A percentile compares a stretch with the other conserved stretches of the same genome.
These are phyloP conservation scores for Helotiales sp. DNA, from an alignment of 2,329 filamentous ascomycete genomes.

Conservation along the genomic window DNA sequence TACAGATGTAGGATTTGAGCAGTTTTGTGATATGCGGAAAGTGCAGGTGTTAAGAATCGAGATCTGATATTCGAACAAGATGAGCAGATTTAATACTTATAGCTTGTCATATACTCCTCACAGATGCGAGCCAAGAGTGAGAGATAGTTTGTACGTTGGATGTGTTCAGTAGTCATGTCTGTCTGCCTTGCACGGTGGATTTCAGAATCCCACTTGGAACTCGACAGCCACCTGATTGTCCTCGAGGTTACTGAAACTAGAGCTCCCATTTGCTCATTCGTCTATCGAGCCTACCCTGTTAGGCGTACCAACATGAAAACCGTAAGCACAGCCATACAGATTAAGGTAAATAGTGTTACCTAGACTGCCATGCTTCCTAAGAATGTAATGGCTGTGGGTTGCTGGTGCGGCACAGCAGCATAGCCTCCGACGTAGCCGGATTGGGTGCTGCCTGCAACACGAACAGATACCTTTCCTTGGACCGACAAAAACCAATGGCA, in stretches of 20 bases:
- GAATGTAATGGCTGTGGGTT: background rate
- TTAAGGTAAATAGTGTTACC: background rate
- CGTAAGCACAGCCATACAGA: background rate
- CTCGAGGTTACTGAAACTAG: too few species aligned
- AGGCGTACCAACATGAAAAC: background rate
- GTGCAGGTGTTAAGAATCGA: background rate
- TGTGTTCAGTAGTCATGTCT: background rate
- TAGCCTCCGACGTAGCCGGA: background rate
- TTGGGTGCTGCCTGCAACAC: background rate
- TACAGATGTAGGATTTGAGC: background rate
- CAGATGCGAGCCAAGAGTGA: background rate
- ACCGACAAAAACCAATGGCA: background rate
- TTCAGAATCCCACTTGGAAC: background rate
- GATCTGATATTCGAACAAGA: background rate
- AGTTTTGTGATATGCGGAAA: too few species aligned
- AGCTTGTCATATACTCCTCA: background rate
- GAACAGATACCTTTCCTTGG: background rate
- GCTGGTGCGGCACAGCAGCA: background rate
- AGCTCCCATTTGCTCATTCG: background rate
- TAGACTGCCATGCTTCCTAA: background rate
- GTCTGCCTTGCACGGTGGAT: background rate
- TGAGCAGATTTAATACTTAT: background rate
- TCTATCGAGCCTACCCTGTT: background rate
- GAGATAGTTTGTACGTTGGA: background rate
- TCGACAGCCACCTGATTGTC: background rate